These are phyloP conservation scores for Pseudopyricularia javanii DNA, from an alignment of 2,329 filamentous ascomycete genomes.

Conservation along the genomic window DNA sequence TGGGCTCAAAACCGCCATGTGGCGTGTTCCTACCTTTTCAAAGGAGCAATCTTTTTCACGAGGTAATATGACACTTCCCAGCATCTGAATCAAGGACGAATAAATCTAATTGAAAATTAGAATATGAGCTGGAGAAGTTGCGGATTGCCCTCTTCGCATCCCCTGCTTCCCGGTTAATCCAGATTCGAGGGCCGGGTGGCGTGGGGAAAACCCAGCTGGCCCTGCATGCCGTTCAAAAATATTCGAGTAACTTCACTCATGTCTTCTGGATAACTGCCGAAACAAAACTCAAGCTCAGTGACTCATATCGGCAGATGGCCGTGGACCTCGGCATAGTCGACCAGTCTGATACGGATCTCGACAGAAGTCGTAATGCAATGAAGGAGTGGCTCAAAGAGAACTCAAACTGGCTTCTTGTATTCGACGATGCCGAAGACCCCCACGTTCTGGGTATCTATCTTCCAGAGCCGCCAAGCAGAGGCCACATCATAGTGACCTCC, in stretches of 20 bases:
- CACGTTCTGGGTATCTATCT: not conserved
- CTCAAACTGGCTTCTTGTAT: not conserved
- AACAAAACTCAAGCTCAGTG: not conserved
- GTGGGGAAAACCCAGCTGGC: conserved; percentile 8
- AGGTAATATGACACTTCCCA: not conserved
- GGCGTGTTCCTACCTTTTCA: not conserved
- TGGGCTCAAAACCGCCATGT: not conserved
- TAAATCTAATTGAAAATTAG: not conserved
- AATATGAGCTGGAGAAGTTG: not conserved
- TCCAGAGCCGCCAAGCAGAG: not conserved
- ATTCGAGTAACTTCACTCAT: not conserved
- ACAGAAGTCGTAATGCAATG: not conserved
- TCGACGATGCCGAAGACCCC: not conserved
- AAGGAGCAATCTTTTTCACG: not conserved
- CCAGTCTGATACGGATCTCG: not conserved
- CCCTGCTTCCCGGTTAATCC: not conserved
- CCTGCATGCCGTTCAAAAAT: not conserved
- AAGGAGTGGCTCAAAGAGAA: not conserved
- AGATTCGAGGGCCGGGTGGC: not conserved
- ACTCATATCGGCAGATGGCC: not conserved
- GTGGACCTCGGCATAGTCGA: not conserved
- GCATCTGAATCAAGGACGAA: not conserved
- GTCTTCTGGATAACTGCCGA: not conserved
- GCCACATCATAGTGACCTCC: not conserved
- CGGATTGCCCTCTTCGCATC: not conserved